Conservation (phyloP, 2,329 filamentous ascomycete genomes). For the Fusarium phyllophilum region DNA sequence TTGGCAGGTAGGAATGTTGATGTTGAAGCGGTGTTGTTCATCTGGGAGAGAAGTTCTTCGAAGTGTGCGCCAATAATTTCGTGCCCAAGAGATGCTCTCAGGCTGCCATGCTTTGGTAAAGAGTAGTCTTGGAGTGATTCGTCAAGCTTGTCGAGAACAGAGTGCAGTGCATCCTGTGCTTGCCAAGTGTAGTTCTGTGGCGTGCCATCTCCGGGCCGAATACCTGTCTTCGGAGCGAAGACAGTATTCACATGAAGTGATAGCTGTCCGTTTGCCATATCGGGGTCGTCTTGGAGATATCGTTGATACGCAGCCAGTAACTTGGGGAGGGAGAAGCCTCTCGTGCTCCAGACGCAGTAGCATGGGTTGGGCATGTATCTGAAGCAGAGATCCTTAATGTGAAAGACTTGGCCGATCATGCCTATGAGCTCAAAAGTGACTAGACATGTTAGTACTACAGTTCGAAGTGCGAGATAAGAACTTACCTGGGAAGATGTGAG, state of each 20-base stretch:
- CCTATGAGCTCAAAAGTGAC: conserved; percentile 17
- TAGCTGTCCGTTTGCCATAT: neutral
- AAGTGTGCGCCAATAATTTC: neutral
- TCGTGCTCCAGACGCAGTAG: conserved; percentile 6
- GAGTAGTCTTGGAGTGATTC: neutral
- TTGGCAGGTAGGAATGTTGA: neutral
- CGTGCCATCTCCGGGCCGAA: neutral
- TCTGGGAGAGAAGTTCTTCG: conserved; percentile 8
- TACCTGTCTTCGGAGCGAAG: neutral
- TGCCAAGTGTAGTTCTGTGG: neutral
- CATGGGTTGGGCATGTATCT: conserved; percentile 24
- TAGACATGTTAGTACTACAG: neutral
- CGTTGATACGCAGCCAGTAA: neutral
- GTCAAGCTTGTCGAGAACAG: neutral
- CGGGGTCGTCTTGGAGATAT: neutral
- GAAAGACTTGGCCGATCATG: conserved; percentile 14
- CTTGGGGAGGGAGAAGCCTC: neutral
- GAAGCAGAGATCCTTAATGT: conserved; percentile 21
- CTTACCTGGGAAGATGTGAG: conserved; percentile 13
- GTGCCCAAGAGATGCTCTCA: fast-evolving
- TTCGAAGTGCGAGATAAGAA: fast-evolving
- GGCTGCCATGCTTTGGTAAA: fast-evolving
- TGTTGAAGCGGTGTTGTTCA: neutral
- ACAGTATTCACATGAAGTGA: neutral
- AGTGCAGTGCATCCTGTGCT: conserved; percentile 5